Evolutionary conservation across 495 filamentous ascomycete species (phyloP).

Genomic region (Talaromyces stipitatus): DNA sequence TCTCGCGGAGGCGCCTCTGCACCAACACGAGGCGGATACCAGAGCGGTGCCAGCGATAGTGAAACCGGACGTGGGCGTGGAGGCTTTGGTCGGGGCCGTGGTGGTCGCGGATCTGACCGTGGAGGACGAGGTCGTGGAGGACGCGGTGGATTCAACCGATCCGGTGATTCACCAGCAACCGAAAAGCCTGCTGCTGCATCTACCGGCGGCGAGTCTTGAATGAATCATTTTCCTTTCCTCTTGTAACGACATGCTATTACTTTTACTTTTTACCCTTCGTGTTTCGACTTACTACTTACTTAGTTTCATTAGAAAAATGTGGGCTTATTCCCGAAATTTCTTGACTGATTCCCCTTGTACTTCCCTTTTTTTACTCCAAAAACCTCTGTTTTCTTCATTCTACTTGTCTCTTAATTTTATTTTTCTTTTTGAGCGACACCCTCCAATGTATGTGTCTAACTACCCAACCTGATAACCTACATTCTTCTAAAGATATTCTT

Average conservation of each 20-base stretch:
- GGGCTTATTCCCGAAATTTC: background rate
- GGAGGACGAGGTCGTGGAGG: slow-evolving; percentile 19
- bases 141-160: slow-evolving; percentile 32
- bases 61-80: slow-evolving; percentile 54
- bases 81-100: slow-evolving; percentile 39
- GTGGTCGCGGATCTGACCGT: slow-evolving; percentile 36
- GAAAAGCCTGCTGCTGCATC: slow-evolving; percentile 36
- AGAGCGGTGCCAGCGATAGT: slow-evolving; percentile 77
- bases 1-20: slow-evolving; percentile 46
- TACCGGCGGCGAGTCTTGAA: slow-evolving; percentile 5
- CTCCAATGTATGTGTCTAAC: background rate
- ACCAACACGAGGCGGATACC: slow-evolving; percentile 59
- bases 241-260: slow-evolving; percentile 7
- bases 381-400: background rate
- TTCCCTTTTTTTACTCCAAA: background rate
- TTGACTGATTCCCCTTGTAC: background rate
- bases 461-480: background rate
- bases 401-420: background rate
- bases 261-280: slow-evolving; percentile 7
- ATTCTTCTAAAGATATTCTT: background rate
- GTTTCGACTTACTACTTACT: background rate
- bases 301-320: slow-evolving; percentile 6
- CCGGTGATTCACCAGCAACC: slow-evolving; percentile 40
- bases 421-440: slow-evolving; percentile 4
- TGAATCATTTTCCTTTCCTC: slow-evolving; percentile 3